phyloP scores from a whole-genome alignment of 495 filamentous ascomycete species.

The Podospora anserina region DNA sequence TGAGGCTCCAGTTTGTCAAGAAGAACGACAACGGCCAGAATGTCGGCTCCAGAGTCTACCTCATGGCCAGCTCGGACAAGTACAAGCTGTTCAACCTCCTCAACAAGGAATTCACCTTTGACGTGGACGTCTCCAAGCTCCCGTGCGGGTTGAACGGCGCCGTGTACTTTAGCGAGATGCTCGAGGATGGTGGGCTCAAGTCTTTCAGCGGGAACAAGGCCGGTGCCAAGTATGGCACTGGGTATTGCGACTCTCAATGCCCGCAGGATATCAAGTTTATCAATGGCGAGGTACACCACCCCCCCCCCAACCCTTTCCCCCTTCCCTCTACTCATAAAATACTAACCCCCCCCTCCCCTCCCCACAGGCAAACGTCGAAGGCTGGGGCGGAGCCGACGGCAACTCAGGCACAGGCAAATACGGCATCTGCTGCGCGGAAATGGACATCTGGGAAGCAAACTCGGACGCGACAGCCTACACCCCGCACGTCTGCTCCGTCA shows the following conservation, averaged over 20 bases:
- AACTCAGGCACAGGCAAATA: slow-evolving; percentile 57
- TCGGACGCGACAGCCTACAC: slow-evolving; percentile 55
- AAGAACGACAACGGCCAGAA: slow-evolving; percentile 47
- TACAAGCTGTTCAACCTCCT: slow-evolving; percentile 64
- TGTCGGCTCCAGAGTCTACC: slow-evolving; percentile 61
- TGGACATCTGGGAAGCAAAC: slow-evolving; percentile 73
- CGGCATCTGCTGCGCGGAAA: slow-evolving; percentile 65
- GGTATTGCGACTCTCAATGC: slow-evolving; percentile 71
- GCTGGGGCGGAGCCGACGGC: slow-evolving; percentile 52
- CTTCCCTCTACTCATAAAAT: neutral
- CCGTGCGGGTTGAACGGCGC: slow-evolving; percentile 71
- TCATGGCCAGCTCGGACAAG: slow-evolving; percentile 54
- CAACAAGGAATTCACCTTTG: slow-evolving; percentile 67
- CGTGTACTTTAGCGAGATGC: slow-evolving; percentile 65
- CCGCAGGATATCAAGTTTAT: slow-evolving; percentile 67
- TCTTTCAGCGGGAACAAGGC: slow-evolving; percentile 57
- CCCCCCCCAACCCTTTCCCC: too few species aligned
- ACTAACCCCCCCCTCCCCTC: neutral
- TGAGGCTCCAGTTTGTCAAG: slow-evolving; percentile 61
- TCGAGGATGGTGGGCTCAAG: slow-evolving; percentile 56
- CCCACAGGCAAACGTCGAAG: slow-evolving; percentile 48
- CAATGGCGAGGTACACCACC: slow-evolving; percentile 49
- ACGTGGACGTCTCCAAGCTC: slow-evolving; percentile 63
- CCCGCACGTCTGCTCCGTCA: slow-evolving; percentile 57
- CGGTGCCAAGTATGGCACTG: slow-evolving; percentile 66